Percentiles rank a stretch among this genome's conserved stretches.
Conservation (phyloP, 352 stramenopile species). For the Phytophthora quininea region DNA sequence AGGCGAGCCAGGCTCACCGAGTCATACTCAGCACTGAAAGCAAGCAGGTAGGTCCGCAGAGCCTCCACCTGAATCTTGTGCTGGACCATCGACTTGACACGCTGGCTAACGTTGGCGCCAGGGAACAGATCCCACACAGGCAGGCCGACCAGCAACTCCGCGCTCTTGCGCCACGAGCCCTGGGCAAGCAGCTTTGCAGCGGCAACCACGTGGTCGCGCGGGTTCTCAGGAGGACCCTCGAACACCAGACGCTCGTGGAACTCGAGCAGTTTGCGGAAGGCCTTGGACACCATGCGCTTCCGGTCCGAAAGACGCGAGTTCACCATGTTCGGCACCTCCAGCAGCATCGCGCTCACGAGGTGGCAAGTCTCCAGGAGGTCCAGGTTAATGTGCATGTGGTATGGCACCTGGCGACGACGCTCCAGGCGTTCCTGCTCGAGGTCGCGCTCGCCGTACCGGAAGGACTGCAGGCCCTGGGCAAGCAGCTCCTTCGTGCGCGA, state of each 20-base stretch:
- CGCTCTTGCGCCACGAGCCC: conserved; percentile 95
- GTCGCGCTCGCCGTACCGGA: conserved; percentile 94
- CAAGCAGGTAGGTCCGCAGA: conserved; percentile 96
- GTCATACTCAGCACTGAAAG: conserved; percentile 97
- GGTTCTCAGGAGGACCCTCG: conserved; percentile 97
- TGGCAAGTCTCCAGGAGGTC: conserved; percentile 98
- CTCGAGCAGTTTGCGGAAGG: conserved; percentile 94
- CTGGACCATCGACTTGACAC: conserved; percentile 92
- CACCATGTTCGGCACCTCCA: conserved; percentile 98
- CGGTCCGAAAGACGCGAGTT: conserved; percentile 80
- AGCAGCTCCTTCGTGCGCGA: conserved; percentile 96
- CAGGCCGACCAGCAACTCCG: conserved; percentile 86
- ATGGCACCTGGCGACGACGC: conserved; percentile 96
- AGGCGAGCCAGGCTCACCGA: conserved; percentile 94
- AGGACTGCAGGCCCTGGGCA: conserved; percentile 94
- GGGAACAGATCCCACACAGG: conserved; percentile 97
- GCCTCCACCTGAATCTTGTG: conserved; percentile 97
- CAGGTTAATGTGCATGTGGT: conserved; percentile 99
- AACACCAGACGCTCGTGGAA: conserved; percentile 94
- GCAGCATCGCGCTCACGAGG: conserved; percentile 98
- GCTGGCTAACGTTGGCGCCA: conserved; percentile 75
- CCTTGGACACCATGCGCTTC: conserved; percentile 93
- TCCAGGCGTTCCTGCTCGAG: conserved; percentile 97
- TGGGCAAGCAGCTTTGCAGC: conserved; percentile 94
- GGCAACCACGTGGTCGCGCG: conserved; percentile 96